Percentiles rank a stretch among this genome's conserved stretches.
Evolutionary conservation across 1,139 yeast genomes (phyloP).

Genomic region (Kurtzmaniella natalensis): DNA sequence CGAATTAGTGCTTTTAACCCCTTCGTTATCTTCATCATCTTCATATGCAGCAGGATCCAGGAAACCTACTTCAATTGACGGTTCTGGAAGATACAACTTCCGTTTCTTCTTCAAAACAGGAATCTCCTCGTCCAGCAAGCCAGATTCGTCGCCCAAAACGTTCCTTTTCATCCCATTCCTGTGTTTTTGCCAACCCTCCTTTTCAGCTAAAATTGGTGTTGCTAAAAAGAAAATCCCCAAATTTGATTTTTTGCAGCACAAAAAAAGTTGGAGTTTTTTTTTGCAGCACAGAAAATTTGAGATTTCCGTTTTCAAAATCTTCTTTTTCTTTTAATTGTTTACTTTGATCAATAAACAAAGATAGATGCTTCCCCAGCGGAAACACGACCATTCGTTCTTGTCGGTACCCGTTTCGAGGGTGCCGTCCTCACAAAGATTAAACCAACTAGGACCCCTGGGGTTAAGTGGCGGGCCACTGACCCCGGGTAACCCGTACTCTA

Average conservation of each 20-base stretch:
- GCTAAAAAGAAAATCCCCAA: too few species aligned
- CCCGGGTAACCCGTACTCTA: slow-evolving; percentile 12
- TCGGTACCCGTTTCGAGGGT: slow-evolving; percentile 35
- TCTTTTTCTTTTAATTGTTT: too few species aligned
- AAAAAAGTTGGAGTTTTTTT: too few species aligned
- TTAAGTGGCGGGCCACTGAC: slow-evolving; percentile 10
- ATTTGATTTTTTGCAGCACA: too few species aligned
- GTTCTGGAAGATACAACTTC: neutral
- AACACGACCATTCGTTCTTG: slow-evolving; percentile 13
- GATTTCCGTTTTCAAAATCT: too few species aligned
- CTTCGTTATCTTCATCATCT: slow-evolving; percentile 8
- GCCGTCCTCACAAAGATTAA: slow-evolving; percentile 29
- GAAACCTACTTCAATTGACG: neutral
- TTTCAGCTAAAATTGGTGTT: too few species aligned
- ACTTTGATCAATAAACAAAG: too few species aligned
- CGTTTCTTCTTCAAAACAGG: neutral
- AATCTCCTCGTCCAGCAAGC: slow-evolving; percentile 11
- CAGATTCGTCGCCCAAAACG: slow-evolving; percentile 14
- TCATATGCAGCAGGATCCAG: too few species aligned
- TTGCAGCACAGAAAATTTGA: too few species aligned
- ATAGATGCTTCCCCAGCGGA: slow-evolving; percentile 14
- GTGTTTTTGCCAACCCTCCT: too few species aligned
- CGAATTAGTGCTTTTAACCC: neutral
- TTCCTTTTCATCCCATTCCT: slow-evolving; percentile 9
- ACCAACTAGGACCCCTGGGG: slow-evolving; percentile 14